These are phyloP conservation scores for Meira miltonrushii DNA, from an alignment of 1,284 basidiomycete species.

Conservation along the genomic window DNA sequence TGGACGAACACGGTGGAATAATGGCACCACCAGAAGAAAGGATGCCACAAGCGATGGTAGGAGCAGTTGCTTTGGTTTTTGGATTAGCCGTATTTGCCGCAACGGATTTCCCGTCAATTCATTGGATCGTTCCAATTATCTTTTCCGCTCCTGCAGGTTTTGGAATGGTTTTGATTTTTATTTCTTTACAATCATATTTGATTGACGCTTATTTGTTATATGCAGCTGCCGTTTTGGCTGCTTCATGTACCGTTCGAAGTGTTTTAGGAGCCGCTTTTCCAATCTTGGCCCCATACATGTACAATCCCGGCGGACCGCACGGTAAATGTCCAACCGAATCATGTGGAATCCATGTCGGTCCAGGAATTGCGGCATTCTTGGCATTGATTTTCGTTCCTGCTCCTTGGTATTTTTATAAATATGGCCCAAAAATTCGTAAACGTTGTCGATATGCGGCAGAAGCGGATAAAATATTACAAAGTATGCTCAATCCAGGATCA, in stretches of 20 bases:
- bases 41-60: background rate
- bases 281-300: background rate
- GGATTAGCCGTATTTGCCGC: background rate
- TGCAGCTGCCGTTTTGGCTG: background rate
- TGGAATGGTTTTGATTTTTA: background rate
- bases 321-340: background rate
- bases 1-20: slow-evolving; percentile 16
- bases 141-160: background rate
- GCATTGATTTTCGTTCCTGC: slow-evolving; percentile 8
- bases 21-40: slow-evolving; percentile 3
- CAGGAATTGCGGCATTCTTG: slow-evolving; percentile 7
- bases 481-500: too few species aligned
- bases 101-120: background rate
- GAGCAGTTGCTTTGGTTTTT: background rate
- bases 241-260: background rate
- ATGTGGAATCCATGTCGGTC: background rate
- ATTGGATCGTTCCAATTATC: slow-evolving; percentile 1
- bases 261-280: background rate
- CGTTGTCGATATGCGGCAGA: slow-evolving; percentile 8
- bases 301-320: background rate
- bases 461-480: background rate
- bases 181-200: background rate
- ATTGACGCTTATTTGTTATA: background rate
- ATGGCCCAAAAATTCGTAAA: slow-evolving; percentile 5
- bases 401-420: slow-evolving; percentile 15